Conservation (phyloP, 2,329 filamentous ascomycete species). For the Sarocladium brachiariae region DNA sequence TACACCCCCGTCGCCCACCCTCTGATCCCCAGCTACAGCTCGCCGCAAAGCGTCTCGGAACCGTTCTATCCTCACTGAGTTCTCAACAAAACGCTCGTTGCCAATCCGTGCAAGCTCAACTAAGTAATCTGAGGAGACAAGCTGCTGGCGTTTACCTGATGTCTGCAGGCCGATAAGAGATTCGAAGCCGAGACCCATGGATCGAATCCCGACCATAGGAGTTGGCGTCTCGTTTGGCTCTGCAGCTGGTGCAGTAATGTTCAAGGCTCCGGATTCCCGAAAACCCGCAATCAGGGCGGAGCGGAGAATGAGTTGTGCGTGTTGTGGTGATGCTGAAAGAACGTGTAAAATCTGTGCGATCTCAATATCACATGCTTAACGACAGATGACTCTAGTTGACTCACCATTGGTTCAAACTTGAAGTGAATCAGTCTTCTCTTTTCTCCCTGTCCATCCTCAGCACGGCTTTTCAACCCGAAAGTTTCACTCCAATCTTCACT, state of each 20-base stretch:
- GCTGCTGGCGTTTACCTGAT: slow-evolving; percentile 26
- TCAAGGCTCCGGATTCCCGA: slow-evolving; percentile 80
- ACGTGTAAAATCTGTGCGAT: slow-evolving; percentile 74
- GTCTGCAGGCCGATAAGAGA: slow-evolving; percentile 61
- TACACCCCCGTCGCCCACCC: slow-evolving; percentile 26
- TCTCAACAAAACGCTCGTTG: slow-evolving; percentile 68
- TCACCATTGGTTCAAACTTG: slow-evolving; percentile 92
- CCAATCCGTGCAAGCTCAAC: slow-evolving; percentile 59
- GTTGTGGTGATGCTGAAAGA: slow-evolving; percentile 64
- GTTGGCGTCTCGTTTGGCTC: slow-evolving; percentile 28
- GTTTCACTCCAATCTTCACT: slow-evolving; percentile 24
- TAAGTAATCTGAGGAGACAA: slow-evolving; percentile 64
- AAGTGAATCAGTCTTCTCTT: slow-evolving; percentile 61
- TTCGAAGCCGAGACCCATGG: slow-evolving; percentile 75
- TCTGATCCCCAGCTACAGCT: slow-evolving; percentile 21
- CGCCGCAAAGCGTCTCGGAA: slow-evolving; percentile 49
- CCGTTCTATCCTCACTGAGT: slow-evolving; percentile 58
- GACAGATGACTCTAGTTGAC: too few species aligned
- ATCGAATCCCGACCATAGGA: slow-evolving; percentile 80
- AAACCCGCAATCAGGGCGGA: slow-evolving; percentile 79
- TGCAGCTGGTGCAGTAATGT: slow-evolving; percentile 35
- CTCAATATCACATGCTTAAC: slow-evolving; percentile 16
- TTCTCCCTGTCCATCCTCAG: slow-evolving; percentile 15
- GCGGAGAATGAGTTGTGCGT: slow-evolving; percentile 69
- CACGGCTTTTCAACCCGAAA: slow-evolving; percentile 19